These are phyloP conservation scores for Hyaloscypha bicolor DNA, from an alignment of 495 filamentous ascomycete species.

Conservation along the genomic window DNA sequence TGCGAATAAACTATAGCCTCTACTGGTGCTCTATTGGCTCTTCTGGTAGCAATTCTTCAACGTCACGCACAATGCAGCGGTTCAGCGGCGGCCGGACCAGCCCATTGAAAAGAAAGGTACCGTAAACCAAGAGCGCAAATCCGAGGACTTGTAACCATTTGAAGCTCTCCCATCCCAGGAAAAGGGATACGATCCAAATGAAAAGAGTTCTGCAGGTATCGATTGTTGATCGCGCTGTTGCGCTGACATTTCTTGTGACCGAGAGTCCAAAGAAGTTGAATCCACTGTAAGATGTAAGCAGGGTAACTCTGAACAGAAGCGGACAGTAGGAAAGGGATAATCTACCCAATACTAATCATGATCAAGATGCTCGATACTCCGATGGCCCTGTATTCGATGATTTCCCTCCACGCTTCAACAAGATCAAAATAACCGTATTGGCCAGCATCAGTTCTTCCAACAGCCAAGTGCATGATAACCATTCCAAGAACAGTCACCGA, in stretches of 20 bases:
- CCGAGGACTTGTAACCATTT: constrained; percentile 95
- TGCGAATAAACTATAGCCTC: neutral
- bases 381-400: constrained; percentile 69
- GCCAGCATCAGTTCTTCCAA: constrained; percentile 76
- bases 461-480: constrained; percentile 72
- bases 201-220: constrained; percentile 97
- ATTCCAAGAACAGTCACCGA: constrained; percentile 78
- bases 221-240: constrained; percentile 91
- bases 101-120: constrained; percentile 96
- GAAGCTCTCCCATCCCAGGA: constrained; percentile 94
- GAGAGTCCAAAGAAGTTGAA: constrained; percentile 99
- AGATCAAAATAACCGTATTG: constrained; percentile 86
- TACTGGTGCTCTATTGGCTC: constrained; percentile 76
- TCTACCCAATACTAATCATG: constrained; percentile 96
- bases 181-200: constrained; percentile 95
- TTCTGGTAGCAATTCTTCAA: constrained; percentile 74
- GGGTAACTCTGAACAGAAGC: constrained; percentile 5
- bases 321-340: constrained; percentile 21
- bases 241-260: constrained; percentile 84
- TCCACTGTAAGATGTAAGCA: constrained; percentile 53
- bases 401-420: constrained; percentile 77
- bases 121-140: constrained; percentile 89
- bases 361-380: constrained; percentile 78
- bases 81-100: constrained; percentile 78
- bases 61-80: constrained; percentile 51